Percentiles rank a stretch among this genome's conserved stretches.
phyloP scores from a whole-genome alignment of 1,284 basidiomycete genomes.

The Trichosporon sp. region DNA sequence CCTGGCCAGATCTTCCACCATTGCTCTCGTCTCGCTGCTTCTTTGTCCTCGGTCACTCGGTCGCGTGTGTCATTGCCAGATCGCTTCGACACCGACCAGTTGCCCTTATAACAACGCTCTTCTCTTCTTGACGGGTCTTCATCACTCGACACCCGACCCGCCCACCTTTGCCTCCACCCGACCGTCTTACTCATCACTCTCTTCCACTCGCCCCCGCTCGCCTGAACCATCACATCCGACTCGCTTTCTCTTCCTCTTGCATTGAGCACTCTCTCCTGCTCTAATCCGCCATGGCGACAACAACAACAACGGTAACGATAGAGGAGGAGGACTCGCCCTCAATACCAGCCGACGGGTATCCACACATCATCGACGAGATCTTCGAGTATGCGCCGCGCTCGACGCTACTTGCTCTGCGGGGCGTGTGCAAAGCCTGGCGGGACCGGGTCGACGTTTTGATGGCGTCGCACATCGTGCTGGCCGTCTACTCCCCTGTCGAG shows the following conservation, averaged over 20 bases:
- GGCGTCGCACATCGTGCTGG: slow-evolving; percentile 12
- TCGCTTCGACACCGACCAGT: neutral
- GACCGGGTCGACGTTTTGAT: slow-evolving; percentile 15
- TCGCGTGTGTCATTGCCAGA: neutral
- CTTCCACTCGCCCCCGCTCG: too few species aligned
- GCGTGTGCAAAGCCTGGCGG: slow-evolving; percentile 7
- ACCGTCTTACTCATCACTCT: too few species aligned
- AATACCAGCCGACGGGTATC: neutral
- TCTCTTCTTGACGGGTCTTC: too few species aligned
- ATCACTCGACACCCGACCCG: too few species aligned
- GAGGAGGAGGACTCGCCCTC: neutral
- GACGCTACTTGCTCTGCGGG: slow-evolving; percentile 10
- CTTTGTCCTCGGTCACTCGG: neutral
- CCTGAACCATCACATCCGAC: too few species aligned
- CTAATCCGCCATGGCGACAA: neutral
- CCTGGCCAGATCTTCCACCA: neutral
- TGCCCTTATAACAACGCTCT: neutral
- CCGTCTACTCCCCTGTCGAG: slow-evolving; percentile 3
- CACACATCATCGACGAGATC: slow-evolving; percentile 15
- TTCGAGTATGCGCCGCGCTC: slow-evolving; percentile 3
- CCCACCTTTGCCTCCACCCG: too few species aligned
- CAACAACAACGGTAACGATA: neutral
- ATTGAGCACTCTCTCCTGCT: too few species aligned
- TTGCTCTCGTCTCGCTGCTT: neutral
- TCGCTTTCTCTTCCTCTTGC: too few species aligned